Evolutionary conservation across 2,329 filamentous ascomycete genomes (phyloP).

Genomic region (Aspergillus ibericus): DNA sequence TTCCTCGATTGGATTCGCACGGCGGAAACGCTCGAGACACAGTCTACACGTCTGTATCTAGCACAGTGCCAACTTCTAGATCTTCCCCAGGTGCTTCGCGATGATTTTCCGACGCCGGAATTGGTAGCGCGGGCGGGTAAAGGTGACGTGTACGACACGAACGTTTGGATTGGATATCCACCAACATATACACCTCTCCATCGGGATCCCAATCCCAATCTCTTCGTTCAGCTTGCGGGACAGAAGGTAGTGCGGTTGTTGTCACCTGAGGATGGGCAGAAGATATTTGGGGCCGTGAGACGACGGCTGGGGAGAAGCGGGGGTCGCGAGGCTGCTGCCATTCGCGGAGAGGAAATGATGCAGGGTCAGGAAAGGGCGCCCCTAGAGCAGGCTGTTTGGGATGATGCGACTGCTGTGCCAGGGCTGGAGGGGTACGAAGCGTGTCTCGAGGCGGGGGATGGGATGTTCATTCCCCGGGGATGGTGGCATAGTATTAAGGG

Average conservation of each 20-base stretch:
- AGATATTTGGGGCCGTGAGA: constrained; percentile 61
- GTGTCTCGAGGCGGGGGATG: constrained; percentile 64
- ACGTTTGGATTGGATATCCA: constrained; percentile 82
- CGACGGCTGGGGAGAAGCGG: constrained; percentile 36
- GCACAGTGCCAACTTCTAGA: constrained; percentile 74
- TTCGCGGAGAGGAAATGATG: constrained; percentile 92
- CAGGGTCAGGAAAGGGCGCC: constrained; percentile 67
- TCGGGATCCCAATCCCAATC: constrained; percentile 88
- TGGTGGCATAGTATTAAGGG: constrained; percentile 88
- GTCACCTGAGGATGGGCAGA: constrained; percentile 61
- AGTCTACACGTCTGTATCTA: constrained; percentile 66
- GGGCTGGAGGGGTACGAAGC: constrained; percentile 50
- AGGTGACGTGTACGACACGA: constrained; percentile 83
- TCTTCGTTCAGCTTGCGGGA: constrained; percentile 81
- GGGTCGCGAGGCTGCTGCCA: constrained; percentile 41
- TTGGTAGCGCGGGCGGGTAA: constrained; percentile 65
- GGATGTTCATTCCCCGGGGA: constrained; percentile 74
- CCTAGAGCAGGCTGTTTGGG: constrained; percentile 73
- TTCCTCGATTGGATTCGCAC: constrained; percentile 57
- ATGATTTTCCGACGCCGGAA: constrained; percentile 67
- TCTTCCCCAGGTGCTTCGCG: constrained; percentile 62
- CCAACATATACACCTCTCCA: constrained; percentile 90
- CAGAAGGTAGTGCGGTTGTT: constrained; percentile 73
- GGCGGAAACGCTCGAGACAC: constrained; percentile 23
- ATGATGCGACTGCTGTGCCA: constrained; percentile 26